phyloP scores from a whole-genome alignment of 768 basidiomycete genomes.

The Lactarius trivialis region DNA sequence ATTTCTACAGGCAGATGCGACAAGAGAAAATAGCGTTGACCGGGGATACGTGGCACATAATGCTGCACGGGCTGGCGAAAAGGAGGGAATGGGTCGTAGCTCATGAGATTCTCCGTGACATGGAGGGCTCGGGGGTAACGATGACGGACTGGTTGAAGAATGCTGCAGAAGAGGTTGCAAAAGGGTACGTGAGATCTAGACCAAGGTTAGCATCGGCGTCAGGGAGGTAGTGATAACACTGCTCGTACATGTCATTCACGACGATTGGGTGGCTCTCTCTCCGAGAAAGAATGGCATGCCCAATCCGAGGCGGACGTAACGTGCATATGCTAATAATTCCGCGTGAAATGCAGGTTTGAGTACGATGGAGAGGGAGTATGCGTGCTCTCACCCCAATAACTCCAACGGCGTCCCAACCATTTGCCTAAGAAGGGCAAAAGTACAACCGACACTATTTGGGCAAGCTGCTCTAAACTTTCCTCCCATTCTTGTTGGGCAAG shows the following conservation, averaged over 20 bases:
- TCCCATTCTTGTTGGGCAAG: constrained; percentile 90
- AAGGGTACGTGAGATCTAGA: constrained; percentile 13
- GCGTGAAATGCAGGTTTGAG: background rate
- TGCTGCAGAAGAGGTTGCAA: constrained; percentile 23
- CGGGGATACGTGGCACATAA: constrained; percentile 70
- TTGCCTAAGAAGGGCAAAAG: constrained; percentile 84
- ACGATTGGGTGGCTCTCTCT: constrained; percentile 22
- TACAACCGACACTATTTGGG: constrained; percentile 72
- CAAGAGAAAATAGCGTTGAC: constrained; percentile 40
- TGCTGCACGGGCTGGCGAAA: constrained; percentile 56
- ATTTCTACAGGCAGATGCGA: constrained; percentile 57
- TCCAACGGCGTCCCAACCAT: constrained; percentile 81
- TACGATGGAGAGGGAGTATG: background rate
- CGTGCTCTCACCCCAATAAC: constrained; percentile 66
- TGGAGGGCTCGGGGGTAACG: constrained; percentile 46
- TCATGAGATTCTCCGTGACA: constrained; percentile 52
- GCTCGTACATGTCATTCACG: background rate
- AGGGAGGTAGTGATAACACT: constrained; percentile 3
- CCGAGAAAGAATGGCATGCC: constrained; percentile 60
- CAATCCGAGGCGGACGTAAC: constrained; percentile 61
- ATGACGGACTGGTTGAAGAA: constrained; percentile 39
- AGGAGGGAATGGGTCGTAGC: constrained; percentile 58
- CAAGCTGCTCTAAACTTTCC: constrained; percentile 79
- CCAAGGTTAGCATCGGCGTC: background rate
- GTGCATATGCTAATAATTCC: constrained; percentile 50